These are phyloP conservation scores for Penicillium verrucosum DNA, from an alignment of 2,329 filamentous ascomycete species.

Conservation along the genomic window DNA sequence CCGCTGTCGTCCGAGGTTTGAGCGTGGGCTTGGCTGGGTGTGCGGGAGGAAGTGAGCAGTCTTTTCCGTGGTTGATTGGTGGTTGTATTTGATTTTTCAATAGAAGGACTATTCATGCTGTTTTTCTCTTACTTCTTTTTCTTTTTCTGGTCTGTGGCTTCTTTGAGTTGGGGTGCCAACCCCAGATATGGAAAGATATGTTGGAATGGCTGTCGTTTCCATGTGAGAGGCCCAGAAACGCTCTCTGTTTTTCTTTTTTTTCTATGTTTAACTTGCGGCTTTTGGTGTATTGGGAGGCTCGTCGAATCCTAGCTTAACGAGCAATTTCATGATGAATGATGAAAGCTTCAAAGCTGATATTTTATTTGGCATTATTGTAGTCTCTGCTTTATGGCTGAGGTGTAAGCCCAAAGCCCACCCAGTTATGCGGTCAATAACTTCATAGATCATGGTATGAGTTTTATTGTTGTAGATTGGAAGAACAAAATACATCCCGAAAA, in stretches of 20 bases:
- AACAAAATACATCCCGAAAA: too few species aligned
- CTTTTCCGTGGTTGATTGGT: not conserved
- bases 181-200: not conserved
- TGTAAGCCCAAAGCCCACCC: too few species aligned
- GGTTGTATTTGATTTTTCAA: not conserved
- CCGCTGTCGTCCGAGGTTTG: conserved; percentile 4
- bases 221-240: not conserved
- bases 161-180: not conserved
- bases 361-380: not conserved
- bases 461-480: not conserved
- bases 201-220: not conserved
- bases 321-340: not conserved
- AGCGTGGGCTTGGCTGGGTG: conserved; percentile 1
- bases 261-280: too few species aligned
- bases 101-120: not conserved
- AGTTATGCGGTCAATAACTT: not conserved
- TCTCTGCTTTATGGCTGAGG: too few species aligned
- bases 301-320: not conserved
- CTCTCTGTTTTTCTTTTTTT: not conserved
- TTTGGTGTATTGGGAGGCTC: not conserved
- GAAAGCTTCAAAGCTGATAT: not conserved
- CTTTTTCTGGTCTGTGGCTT: not conserved
- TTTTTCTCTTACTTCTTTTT: not conserved
- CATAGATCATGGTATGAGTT: not conserved
- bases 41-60: conserved; percentile 1